Evolutionary conservation across 2,329 filamentous ascomycete species (phyloP).

Genomic region (Teratosphaeria nubilosa): DNA sequence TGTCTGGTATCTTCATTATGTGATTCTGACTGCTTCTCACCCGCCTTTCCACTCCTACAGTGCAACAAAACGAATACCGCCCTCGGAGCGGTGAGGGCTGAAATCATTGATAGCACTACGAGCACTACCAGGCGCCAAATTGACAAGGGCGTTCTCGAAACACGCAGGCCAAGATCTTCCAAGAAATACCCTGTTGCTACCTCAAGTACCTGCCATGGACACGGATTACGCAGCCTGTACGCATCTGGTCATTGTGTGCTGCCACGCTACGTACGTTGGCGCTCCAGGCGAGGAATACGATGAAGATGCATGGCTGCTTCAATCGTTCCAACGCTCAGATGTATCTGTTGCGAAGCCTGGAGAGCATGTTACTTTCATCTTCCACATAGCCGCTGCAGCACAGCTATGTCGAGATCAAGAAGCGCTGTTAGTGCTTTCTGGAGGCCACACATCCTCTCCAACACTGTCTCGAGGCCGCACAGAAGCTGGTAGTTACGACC

Average conservation of each 20-base stretch:
- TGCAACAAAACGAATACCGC: too few relatives aligned
- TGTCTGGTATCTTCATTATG: background rate
- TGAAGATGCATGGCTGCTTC: slow-evolving; percentile 52
- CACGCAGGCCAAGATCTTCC: background rate
- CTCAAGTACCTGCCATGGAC: background rate
- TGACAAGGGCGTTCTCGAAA: background rate
- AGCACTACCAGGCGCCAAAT: background rate
- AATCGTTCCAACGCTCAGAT: slow-evolving; percentile 54
- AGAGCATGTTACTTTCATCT: slow-evolving; percentile 70
- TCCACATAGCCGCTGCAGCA: slow-evolving; percentile 61
- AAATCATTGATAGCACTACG: too few relatives aligned
- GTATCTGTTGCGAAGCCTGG: slow-evolving; percentile 38
- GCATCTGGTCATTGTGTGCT: slow-evolving; percentile 68
- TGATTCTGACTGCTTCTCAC: background rate
- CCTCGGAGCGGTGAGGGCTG: too few relatives aligned
- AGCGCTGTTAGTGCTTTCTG: slow-evolving; percentile 60
- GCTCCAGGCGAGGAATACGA: slow-evolving; percentile 5
- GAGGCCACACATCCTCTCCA: slow-evolving; percentile 38
- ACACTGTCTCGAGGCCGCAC: slow-evolving; percentile 14
- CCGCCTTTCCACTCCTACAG: too few relatives aligned
- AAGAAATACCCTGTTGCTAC: background rate
- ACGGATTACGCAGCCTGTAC: slow-evolving; percentile 6
- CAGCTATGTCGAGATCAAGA: slow-evolving; percentile 35
- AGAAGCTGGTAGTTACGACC: slow-evolving; percentile 20
- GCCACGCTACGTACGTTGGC: slow-evolving; percentile 68